Evolutionary conservation across 2,329 filamentous ascomycete species (phyloP), one percentile per base, ranked within the genome.

Genomic region (Pseudopithomyces maydicus): DNA sequence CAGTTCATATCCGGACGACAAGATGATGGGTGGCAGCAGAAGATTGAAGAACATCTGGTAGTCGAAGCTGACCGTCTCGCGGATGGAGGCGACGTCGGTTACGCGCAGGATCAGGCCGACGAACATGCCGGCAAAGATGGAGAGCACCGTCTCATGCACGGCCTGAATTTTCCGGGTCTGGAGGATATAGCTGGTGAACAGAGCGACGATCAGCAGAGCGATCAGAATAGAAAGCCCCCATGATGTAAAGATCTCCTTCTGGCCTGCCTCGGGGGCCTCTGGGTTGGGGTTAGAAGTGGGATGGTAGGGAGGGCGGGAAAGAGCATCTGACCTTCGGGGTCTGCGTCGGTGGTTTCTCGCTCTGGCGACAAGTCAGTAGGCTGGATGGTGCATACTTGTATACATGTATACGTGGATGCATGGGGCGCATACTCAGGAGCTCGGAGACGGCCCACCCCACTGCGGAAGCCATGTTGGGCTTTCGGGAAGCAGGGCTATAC

Each of bases 1-100:
- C 59, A 99, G 79, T 78, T 99, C 95, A 79, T 98, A 99, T 53
- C 95, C 95, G 15, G 94, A 97, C 15, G 93, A 94, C 26, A 99
- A 84, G 74, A 99, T 99, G 74, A 99, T 99, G 55, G 95, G 95
- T 36, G 95, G 95, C n/a, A 99, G 90, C 12, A 99, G 86, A 44
- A 99, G 86, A 77, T 99, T 99, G 84, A 99, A 99, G 83, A 99
- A 99, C 82, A 98, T 97, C 74, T 98, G 93, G 76, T 97, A 97
- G 80, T 98, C 90, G 82, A 99, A 99, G 77, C 90, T 96, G 72
- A 99, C 92, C 63, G 91, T 88, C 73, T 91, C 90, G 75, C 93
- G 89, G 68, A 99, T 92, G 61, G 90, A 91, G 61, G 91, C 89
- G 64, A 90, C 89, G 51, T 90, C 88, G 42, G 88, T 91, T 61